phyloP scores from a whole-genome alignment of 306 rosid genomes.

The Acacia crassicarpa region DNA sequence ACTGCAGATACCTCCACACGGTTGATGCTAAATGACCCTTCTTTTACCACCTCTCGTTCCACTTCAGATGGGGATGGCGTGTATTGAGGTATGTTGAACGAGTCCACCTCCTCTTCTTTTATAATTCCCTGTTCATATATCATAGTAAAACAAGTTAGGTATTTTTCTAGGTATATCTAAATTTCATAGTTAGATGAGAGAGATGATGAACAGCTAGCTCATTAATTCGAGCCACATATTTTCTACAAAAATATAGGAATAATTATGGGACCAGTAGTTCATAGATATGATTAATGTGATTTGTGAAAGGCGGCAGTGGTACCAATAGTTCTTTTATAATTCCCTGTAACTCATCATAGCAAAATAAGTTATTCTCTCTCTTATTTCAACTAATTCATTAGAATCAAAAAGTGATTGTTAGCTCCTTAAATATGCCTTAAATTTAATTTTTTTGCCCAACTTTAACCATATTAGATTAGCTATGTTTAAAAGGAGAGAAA shows the following conservation, averaged over 20 bases:
- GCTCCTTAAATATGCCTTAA: no score
- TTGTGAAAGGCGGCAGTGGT: neutral
- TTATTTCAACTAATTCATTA: no score
- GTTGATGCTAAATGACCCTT: constrained; percentile 48
- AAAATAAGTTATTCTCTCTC: no score
- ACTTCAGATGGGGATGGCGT: constrained; percentile 54
- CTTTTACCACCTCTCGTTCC: constrained; percentile 43
- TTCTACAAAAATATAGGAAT: no score
- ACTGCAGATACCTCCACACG: constrained; percentile 29
- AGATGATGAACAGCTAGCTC: neutral
- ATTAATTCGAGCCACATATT: neutral
- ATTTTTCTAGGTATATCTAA: neutral
- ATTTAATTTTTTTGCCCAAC: no score
- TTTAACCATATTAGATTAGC: no score
- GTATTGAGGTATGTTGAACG: constrained; percentile 58
- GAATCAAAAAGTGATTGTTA: no score
- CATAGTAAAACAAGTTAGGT: neutral
- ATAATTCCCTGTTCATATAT: constrained; percentile 32
- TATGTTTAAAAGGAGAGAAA: no score
- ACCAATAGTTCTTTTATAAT: neutral
- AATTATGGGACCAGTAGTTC: neutral
- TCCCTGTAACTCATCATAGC: no score
- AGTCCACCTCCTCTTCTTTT: constrained; percentile 46
- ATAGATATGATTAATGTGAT: neutral
- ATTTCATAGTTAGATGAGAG: no score